A percentile compares a stretch with the other conserved stretches of the same genome.
These are phyloP conservation scores for Neoboletus subvelutipes DNA, from an alignment of 768 basidiomycete species.

Conservation along the genomic window DNA sequence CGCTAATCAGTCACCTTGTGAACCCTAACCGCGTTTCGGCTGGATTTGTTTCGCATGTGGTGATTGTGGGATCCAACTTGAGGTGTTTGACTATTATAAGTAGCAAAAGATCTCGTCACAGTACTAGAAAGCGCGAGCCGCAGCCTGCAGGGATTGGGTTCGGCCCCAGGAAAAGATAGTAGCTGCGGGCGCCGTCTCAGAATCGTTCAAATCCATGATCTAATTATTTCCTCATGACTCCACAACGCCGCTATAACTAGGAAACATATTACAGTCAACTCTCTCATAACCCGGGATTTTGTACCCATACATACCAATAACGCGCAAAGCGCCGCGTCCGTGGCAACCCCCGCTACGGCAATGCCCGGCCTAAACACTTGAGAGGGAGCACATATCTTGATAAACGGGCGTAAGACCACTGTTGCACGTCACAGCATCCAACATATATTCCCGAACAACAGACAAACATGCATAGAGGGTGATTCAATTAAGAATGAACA, in stretches of 20 bases:
- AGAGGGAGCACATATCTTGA: too few relatives aligned
- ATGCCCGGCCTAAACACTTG: too few relatives aligned
- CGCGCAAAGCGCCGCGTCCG: too few relatives aligned
- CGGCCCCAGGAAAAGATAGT: not conserved
- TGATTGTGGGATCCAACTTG: not conserved
- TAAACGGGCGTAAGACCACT: too few relatives aligned
- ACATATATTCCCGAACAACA: too few relatives aligned
- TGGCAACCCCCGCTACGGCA: too few relatives aligned
- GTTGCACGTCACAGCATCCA: too few relatives aligned
- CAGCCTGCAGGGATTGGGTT: not conserved
- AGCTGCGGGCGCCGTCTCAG: not conserved
- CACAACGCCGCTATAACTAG: not conserved
- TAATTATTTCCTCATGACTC: not conserved
- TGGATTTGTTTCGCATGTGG: not conserved
- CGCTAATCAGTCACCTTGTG: not conserved
- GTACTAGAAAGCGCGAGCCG: not conserved
- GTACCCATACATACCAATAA: too few relatives aligned
- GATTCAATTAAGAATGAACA: too few relatives aligned
- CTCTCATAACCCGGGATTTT: too few relatives aligned
- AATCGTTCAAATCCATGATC: too few relatives aligned
- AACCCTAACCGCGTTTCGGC: not conserved
- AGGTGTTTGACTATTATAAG: not conserved
- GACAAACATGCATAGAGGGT: too few relatives aligned
- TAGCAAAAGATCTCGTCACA: not conserved
- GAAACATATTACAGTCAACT: not conserved